Evolutionary conservation across 148 eudicot species (phyloP).

Genomic region (Rhododendron mucronatum): DNA sequence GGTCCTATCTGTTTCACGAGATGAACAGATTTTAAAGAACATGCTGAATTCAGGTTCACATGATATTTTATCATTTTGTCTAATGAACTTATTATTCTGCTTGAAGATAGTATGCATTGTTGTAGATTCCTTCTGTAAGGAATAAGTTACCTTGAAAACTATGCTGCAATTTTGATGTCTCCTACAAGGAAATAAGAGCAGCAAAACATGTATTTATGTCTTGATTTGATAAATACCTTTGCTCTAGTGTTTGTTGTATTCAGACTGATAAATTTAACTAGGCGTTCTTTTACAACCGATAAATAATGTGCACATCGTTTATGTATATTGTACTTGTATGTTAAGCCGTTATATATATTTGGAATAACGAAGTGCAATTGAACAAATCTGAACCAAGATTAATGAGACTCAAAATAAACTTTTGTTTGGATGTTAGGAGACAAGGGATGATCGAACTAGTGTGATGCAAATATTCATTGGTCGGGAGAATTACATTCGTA

Average conservation of each 20-base stretch:
- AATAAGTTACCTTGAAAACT: not conserved
- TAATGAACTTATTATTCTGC: not conserved
- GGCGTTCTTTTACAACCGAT: not conserved
- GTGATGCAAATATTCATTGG: not conserved
- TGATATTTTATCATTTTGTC: not conserved
- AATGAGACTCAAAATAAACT: not conserved
- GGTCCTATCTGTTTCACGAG: not conserved
- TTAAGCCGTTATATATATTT: not conserved
- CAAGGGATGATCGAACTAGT: not conserved
- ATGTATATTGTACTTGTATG: not conserved
- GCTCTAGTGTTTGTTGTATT: not conserved
- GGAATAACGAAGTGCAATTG: not conserved
- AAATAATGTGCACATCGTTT: not conserved
- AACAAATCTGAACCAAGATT: not conserved
- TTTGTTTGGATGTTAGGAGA: not conserved
- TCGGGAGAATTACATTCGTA: not conserved
- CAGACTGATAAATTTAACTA: not conserved
- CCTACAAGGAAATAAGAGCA: not conserved
- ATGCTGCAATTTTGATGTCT: constrained; percentile 1
- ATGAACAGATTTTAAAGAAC: not conserved
- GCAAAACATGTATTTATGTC: not conserved
- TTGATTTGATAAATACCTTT: not conserved
- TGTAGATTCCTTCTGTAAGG: not conserved
- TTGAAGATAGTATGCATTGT: not conserved
- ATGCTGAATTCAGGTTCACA: not conserved